Evolutionary conservation across 352 stramenopile genomes (phyloP).

Genomic region (Phytopythium helicoides): DNA sequence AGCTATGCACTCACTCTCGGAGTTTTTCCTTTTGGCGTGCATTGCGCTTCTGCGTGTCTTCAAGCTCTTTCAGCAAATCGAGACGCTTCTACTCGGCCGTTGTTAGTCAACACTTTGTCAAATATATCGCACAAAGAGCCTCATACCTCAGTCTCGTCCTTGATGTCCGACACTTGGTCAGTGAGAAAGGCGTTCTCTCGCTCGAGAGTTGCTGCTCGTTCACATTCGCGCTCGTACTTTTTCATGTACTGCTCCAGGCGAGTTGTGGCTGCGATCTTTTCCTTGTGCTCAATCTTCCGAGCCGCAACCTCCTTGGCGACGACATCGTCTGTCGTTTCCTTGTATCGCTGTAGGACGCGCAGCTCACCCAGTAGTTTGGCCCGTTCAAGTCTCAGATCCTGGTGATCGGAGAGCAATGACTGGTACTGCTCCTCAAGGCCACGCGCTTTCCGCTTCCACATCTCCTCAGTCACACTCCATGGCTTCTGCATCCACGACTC

Average conservation of each 20-base stretch:
- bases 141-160: slow-evolving; percentile 59
- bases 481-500: slow-evolving; percentile 55
- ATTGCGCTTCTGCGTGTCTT: slow-evolving; percentile 68
- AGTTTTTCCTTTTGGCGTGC: slow-evolving; percentile 70
- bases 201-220: slow-evolving; percentile 53
- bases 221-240: slow-evolving; percentile 79
- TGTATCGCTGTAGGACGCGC: slow-evolving; percentile 70
- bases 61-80: slow-evolving; percentile 62
- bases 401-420: slow-evolving; percentile 56
- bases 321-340: slow-evolving; percentile 66
- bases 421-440: slow-evolving; percentile 71
- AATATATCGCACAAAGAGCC: too few relatives aligned
- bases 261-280: slow-evolving; percentile 56
- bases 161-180: slow-evolving; percentile 69
- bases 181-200: slow-evolving; percentile 67
- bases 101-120: too few relatives aligned
- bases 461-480: slow-evolving; percentile 74
- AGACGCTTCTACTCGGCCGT: slow-evolving; percentile 43
- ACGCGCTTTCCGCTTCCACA: slow-evolving; percentile 75
- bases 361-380: slow-evolving; percentile 66
- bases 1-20: slow-evolving; percentile 47
- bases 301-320: slow-evolving; percentile 50
- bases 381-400: slow-evolving; percentile 65
- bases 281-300: slow-evolving; percentile 65
- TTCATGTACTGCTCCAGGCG: slow-evolving; percentile 81